Evolutionary conservation across 352 stramenopile species (phyloP).

Genomic region (Phytopythium helicoides): DNA sequence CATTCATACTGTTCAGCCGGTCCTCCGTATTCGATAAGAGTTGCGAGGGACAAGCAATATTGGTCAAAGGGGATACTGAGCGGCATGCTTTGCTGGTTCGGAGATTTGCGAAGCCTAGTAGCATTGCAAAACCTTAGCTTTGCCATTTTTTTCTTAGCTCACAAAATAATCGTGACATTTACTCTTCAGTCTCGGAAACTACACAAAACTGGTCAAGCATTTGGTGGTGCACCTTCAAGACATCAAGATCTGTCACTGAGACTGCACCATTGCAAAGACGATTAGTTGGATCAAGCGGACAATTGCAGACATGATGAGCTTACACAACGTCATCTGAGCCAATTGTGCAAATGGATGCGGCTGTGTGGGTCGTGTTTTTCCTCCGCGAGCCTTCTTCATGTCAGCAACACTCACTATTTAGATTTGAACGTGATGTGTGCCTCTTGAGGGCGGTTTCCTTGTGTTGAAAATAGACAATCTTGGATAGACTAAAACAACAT

Average conservation of each 20-base stretch:
- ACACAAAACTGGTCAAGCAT: slow-evolving; percentile 45
- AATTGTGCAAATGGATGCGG: background rate
- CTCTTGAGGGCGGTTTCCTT: no score
- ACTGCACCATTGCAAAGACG: background rate
- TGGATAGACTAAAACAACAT: no score
- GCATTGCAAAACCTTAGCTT: no score
- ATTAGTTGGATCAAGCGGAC: no score
- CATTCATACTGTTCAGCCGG: slow-evolving; percentile 55
- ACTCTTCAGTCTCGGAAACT: slow-evolving; percentile 14
- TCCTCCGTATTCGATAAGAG: slow-evolving; percentile 41
- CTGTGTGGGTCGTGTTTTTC: background rate
- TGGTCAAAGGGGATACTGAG: slow-evolving; percentile 43
- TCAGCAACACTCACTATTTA: no score
- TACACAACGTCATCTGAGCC: background rate
- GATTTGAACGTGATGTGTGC: no score
- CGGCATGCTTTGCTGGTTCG: background rate
- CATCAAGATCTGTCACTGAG: slow-evolving; percentile 17
- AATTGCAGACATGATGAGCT: background rate
- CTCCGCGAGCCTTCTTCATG: no score
- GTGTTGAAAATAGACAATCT: no score
- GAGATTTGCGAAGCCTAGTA: no score
- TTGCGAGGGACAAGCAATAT: slow-evolving; percentile 42
- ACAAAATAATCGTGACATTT: slow-evolving; percentile 2
- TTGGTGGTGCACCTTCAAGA: slow-evolving; percentile 40
- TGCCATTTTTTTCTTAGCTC: no score